phyloP scores from a whole-genome alignment of 257 asterid genomes.

The Solanum neorickii region DNA sequence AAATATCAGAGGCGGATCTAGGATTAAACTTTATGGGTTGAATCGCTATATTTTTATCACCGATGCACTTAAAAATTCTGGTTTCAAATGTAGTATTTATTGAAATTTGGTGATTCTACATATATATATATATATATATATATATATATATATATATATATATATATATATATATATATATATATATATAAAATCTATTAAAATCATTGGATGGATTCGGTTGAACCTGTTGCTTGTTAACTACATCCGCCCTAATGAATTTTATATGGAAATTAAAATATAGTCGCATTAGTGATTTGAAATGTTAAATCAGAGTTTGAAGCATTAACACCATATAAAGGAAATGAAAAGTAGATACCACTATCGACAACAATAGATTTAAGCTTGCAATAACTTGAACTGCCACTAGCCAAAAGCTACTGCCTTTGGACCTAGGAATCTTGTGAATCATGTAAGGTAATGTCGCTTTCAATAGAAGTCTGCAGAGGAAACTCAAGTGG shows the following conservation, averaged over 20 bases:
- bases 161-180: too few relatives aligned
- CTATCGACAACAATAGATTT: constrained; percentile 59
- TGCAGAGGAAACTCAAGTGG: constrained; percentile 12
- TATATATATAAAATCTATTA: not conserved
- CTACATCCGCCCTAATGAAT: not conserved
- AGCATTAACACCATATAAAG: not conserved
- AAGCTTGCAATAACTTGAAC: constrained; percentile 76
- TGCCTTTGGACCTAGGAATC: constrained; percentile 61
- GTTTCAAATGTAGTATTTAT: not conserved
- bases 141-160: too few relatives aligned
- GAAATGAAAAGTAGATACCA: constrained; percentile 28
- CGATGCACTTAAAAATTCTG: not conserved
- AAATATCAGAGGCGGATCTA: not conserved
- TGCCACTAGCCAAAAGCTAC: constrained; percentile 70
- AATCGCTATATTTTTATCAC: not conserved
- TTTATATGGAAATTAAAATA: not conserved
- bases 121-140: too few relatives aligned
- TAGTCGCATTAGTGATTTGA: not conserved
- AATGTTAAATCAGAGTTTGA: not conserved
- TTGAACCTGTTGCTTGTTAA: not conserved
- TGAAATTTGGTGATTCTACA: not conserved
- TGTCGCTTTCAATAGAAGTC: constrained; percentile 51
- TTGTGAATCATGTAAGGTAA: constrained; percentile 53
- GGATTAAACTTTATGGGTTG: not conserved
- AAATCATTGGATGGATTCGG: not conserved